Base-by-base conservation (phyloP, 2,329 filamentous ascomycete genomes). In the Fusarium bactridioides region DNA sequence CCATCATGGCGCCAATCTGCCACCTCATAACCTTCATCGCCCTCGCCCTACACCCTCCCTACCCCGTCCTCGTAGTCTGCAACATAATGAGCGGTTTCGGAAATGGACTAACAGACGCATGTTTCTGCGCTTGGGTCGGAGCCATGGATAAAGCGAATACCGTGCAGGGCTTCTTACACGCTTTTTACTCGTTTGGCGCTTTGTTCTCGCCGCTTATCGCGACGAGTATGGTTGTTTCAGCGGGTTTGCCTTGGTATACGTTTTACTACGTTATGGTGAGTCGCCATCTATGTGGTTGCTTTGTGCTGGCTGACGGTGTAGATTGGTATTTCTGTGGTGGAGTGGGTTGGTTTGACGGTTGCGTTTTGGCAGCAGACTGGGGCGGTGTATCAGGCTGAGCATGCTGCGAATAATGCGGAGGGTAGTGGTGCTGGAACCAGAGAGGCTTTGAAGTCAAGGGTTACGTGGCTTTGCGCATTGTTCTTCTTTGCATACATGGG, bases 401-500 rank as follows among this genome's bases (percentile, higher is more conserved):
- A 83, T 44, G 73, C 69, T 44, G 72, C 69, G 3, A 73, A 74
- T 15, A 76, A 77, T 1, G 65, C 69, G 7, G 63, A 51, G 1
- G 38, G 29, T 0, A 41, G 19, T 1, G 78, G 80, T 1, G 79
- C 78, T 2, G 81, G 82, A 1, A 83, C 82, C 0, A 76, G 79
- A 31, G 78, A 80, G 15, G 82, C 82, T 0, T 80, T 89, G 18
- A 80, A 81, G 47, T 81, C 81, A 10, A 84, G 82, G 68, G 86
- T 91, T 1, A 92, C 91, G 0, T 93, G 91, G 90, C 83, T 92
- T 4, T 88, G 87, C 59, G 85, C 92, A 0, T 71, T 91, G 1
- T 95, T 94, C 78, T 85, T 94, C 51, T 88, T 94, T 35, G 86
- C 88, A 7, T 95, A 94, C 77, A 91, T 94, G 25, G 93, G 93